phyloP scores from a whole-genome alignment of 2,329 filamentous ascomycete species.

The Diaporthe vaccinii region DNA sequence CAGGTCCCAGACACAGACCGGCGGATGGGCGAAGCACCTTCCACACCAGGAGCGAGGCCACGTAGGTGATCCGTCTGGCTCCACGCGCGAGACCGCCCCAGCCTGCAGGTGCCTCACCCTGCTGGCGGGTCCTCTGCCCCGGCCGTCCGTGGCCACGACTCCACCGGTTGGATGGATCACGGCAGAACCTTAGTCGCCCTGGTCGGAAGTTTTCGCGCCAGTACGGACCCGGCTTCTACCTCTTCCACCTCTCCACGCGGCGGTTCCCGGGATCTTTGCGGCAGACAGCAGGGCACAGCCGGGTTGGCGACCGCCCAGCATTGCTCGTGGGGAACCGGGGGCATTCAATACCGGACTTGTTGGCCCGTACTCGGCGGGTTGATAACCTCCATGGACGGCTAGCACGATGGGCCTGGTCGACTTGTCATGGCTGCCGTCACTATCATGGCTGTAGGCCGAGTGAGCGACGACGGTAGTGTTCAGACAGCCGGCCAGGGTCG shows the following conservation, averaged over 20 bases:
- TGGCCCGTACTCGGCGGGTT: background rate
- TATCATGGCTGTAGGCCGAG: background rate
- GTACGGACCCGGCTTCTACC: slow-evolving; percentile 21
- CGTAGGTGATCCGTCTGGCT: slow-evolving; percentile 21
- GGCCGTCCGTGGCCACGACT: background rate
- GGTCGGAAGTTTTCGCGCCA: slow-evolving; percentile 25
- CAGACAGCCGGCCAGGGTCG: background rate
- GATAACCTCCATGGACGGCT: background rate
- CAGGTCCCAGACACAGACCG: background rate
- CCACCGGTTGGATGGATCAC: slow-evolving; percentile 5
- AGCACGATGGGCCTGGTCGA: background rate
- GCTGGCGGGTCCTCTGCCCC: slow-evolving; percentile 11
- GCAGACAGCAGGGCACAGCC: slow-evolving; percentile 1
- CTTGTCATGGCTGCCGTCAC: background rate
- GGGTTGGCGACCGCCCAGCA: background rate
- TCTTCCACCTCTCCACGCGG: background rate
- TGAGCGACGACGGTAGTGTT: background rate
- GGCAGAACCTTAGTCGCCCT: background rate
- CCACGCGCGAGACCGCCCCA: slow-evolving; percentile 13
- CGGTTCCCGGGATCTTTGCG: slow-evolving; percentile 20
- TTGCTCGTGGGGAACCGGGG: background rate
- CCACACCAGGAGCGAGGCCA: slow-evolving; percentile 8
- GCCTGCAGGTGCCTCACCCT: background rate
- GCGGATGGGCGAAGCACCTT: background rate
- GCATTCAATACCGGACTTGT: background rate